A percentile compares a stretch with the other conserved stretches of the same genome.
Conservation (phyloP, 169 alveolate genomes). For the Theileria orientalis region DNA sequence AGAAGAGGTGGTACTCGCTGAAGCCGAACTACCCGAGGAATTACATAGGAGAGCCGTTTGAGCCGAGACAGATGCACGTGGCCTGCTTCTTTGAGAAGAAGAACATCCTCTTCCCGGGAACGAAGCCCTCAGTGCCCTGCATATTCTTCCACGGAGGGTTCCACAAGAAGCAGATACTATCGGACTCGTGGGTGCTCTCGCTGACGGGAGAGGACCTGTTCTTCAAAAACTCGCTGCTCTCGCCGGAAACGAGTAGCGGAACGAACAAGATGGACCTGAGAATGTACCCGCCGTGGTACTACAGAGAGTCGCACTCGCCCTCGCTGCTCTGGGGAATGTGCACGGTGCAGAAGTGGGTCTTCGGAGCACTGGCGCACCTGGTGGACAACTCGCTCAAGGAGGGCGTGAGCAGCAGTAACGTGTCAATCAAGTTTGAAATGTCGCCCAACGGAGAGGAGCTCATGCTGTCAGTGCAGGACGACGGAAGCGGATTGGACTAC, state of each 20-base stretch:
- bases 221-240: slow-evolving; percentile 51
- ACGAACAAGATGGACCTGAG: slow-evolving; percentile 26
- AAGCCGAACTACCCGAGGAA: slow-evolving; percentile 71
- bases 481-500: slow-evolving; percentile 80
- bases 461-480: slow-evolving; percentile 78
- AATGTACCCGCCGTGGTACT: slow-evolving; percentile 74
- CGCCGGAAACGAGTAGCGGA: slow-evolving; percentile 57
- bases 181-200: slow-evolving; percentile 80
- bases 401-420: slow-evolving; percentile 63
- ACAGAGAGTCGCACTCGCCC: slow-evolving; percentile 79
- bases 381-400: slow-evolving; percentile 76
- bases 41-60: slow-evolving; percentile 72
- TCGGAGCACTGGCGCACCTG: slow-evolving; percentile 84
- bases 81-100: slow-evolving; percentile 79
- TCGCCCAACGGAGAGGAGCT: slow-evolving; percentile 76
- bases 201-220: slow-evolving; percentile 79
- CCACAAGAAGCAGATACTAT: slow-evolving; percentile 70
- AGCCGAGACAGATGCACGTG: slow-evolving; percentile 77
- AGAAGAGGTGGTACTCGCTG: slow-evolving; percentile 74
- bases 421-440: slow-evolving; percentile 67
- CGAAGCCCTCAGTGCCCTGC: slow-evolving; percentile 78
- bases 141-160: slow-evolving; percentile 81
- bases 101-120: slow-evolving; percentile 71
- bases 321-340: slow-evolving; percentile 75
- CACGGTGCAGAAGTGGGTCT: slow-evolving; percentile 79